These are phyloP conservation scores for Moricandia arvensis DNA, from an alignment of 345 rosid genomes.

Conservation along the genomic window DNA sequence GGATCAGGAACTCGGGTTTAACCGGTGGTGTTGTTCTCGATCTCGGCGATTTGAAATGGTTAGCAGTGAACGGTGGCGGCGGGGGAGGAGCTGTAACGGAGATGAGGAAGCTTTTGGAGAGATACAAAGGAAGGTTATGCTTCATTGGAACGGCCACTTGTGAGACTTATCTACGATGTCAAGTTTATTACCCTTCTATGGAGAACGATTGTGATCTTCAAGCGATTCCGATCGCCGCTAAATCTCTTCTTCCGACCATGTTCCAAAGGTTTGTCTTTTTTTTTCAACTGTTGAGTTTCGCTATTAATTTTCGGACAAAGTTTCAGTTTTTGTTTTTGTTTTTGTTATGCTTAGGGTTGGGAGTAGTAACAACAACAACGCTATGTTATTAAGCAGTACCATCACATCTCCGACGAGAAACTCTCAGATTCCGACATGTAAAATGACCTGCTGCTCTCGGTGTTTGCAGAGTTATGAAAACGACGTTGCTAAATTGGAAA, in stretches of 20 bases:
- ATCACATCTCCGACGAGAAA: conserved; percentile 48
- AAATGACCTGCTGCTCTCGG: conserved; percentile 57
- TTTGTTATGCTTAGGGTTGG: conserved; percentile 49
- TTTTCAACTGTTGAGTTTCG: not conserved
- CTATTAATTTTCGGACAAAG: not conserved
- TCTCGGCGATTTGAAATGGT: conserved; percentile 95
- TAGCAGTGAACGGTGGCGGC: conserved; percentile 47
- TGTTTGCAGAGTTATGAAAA: conserved; percentile 68
- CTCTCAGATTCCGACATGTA: conserved; percentile 37
- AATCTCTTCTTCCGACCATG: conserved; percentile 52
- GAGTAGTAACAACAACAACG: conserved; percentile 45
- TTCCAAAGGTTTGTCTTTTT: conserved; percentile 53
- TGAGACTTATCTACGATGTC: conserved; percentile 90
- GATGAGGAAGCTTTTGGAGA: conserved; percentile 59
- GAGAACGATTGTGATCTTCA: conserved; percentile 97
- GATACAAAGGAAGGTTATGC: conserved; percentile 60
- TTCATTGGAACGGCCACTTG: conserved; percentile 95
- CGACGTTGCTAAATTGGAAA: conserved; percentile 58
- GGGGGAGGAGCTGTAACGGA: conserved; percentile 56
- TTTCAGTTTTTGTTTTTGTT: conserved; percentile 1
- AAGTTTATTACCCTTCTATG: conserved; percentile 83
- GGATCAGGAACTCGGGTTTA: conserved; percentile 43
- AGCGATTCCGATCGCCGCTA: conserved; percentile 78
- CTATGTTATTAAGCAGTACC: conserved; percentile 42
- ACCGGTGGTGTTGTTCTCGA: conserved; percentile 65